These are phyloP conservation scores for Aspergillus sp. DNA, from an alignment of 2,329 filamentous ascomycete genomes.

Conservation along the genomic window DNA sequence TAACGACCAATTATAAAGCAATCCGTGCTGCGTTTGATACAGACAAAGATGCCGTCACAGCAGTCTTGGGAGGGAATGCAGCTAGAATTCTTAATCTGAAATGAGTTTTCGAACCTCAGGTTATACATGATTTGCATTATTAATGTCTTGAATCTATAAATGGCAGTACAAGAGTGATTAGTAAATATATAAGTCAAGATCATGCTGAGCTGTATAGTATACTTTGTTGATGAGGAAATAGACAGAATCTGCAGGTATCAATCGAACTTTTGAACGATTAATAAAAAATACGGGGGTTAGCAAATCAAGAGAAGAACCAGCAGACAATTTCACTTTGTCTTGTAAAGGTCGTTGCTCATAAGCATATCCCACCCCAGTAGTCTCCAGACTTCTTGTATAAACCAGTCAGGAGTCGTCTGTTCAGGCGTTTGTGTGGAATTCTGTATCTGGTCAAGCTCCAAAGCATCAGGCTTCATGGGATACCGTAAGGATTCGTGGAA, in stretches of 20 bases:
- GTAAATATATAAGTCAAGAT: too few species aligned
- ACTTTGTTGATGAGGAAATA: too few species aligned
- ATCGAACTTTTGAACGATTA: too few species aligned
- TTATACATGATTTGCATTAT: too few species aligned
- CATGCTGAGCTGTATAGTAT: too few species aligned
- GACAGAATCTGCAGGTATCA: too few species aligned
- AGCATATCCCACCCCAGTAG: slow-evolving; percentile 53
- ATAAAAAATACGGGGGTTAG: too few species aligned
- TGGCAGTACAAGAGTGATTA: too few species aligned
- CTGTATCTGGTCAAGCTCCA: slow-evolving; percentile 9
- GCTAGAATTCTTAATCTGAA: slow-evolving; percentile 37
- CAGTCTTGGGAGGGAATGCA: slow-evolving; percentile 42
- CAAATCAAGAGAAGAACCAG: background rate
- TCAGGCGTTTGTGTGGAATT: slow-evolving; percentile 13
- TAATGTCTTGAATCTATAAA: too few species aligned
- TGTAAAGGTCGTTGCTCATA: slow-evolving; percentile 1
- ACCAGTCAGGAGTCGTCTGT: slow-evolving; percentile 47
- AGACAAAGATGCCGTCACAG: slow-evolving; percentile 25
- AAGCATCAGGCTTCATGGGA: slow-evolving; percentile 14
- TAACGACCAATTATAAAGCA: slow-evolving; percentile 43
- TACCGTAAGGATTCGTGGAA: slow-evolving; percentile 25
- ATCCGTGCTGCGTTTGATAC: slow-evolving; percentile 33
- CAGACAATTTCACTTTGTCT: background rate
- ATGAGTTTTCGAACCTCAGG: too few species aligned
- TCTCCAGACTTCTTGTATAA: slow-evolving; percentile 52